Base-by-base conservation (phyloP, 2,329 filamentous ascomycete genomes). In the Cladosporium sp. region DNA sequence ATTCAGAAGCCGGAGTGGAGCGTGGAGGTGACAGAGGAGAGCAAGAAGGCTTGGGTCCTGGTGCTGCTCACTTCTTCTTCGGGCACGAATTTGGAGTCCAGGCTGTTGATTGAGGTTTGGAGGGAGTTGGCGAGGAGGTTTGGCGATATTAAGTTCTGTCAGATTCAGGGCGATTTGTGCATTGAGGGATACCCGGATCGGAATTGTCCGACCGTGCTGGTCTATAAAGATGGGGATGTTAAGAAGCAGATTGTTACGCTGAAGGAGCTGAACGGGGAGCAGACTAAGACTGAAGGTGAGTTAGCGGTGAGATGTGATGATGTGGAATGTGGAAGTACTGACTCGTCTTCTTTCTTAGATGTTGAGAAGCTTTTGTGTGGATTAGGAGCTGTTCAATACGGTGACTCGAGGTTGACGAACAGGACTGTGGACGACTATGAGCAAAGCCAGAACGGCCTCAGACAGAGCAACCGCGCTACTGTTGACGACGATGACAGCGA, bases 101-200 rank as follows among this genome's bases (percentile, higher is more conserved):
- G 86, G 53, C 76, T 96, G 3, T 71, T 97, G 59, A 83, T 84
- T 1, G 86, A 95, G 64, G 75, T 96, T 16, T 98, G 92, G 91
- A 78, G 85, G 30, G 83, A 90, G 62, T 78, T 93, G 35, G 92
- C 93, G 1, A 72, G 71, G 53, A 89, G 92, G 62, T 98, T 90
- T 64, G 89, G 90, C 16, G 92, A 98, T 57, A 76, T 98, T 68
- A 98, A 98, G 72, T 98, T 98, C 70, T 97, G 92, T 68, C 88
- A 97, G 72, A 97, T 98, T 59, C 81, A 85, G 59, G 93, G 85
- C 6, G 84, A 89, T 64, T 82, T 96, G 72, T 95, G 93, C 51
- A 96, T 98, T 59, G 93, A 97, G 67, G 89, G 89, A 35, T 98
- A 98, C 68, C 93, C 93, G 1, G 93, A 97, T 62, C 79, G 80